Base-by-base conservation (phyloP, 495 filamentous ascomycete species). In the Chaetomium tenue region DNA sequence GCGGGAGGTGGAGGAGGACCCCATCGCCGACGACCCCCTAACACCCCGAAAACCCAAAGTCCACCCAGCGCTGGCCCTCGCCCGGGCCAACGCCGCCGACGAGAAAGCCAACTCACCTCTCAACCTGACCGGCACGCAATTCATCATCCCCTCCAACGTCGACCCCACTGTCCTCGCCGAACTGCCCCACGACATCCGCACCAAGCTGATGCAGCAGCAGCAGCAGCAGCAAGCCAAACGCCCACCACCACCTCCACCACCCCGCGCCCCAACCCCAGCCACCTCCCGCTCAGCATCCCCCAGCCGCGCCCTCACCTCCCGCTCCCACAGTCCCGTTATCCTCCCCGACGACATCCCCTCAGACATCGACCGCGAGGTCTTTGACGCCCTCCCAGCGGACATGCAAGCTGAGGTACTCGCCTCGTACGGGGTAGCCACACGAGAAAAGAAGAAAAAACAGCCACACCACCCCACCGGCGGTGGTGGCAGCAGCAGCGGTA, bases 81-180 rank as follows among this genome's bases (percentile, higher is more conserved):
- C 84, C 12, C 79, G 70, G 68, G 81, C 82, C 22, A 82, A 81
- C 13, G 80, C 85, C 33, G 78, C 79, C 40, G 87, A 89, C 65
- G 74, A 72, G 33, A 84, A 85, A 67, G 78, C 83, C 64, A 81
- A 80, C 33, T 88, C 85, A 56, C 85, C 88, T 3, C 76, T 96
- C 18, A 96, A 97, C 69, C 86, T 89, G 0, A 75, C 83, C 4
- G 92, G 92, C 0, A 93, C 91, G 12, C 92, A 97, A 72, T 96
- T 96, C 72, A 85, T 96, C 64, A 76, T 97, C 69, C 92, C 92
- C 4, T 86, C 86, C 5, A 88, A 92, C 66, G 78, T 89, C 12
- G 92, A 97, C 70, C 88, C 87, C 0, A 76, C 80, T 37, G 87
- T 93, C 1, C 76, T 94, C 33, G 87, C 87, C 1, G 91, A 94